Conservation (phyloP, 139 green algal genomes). For the Chlorella sp. region DNA sequence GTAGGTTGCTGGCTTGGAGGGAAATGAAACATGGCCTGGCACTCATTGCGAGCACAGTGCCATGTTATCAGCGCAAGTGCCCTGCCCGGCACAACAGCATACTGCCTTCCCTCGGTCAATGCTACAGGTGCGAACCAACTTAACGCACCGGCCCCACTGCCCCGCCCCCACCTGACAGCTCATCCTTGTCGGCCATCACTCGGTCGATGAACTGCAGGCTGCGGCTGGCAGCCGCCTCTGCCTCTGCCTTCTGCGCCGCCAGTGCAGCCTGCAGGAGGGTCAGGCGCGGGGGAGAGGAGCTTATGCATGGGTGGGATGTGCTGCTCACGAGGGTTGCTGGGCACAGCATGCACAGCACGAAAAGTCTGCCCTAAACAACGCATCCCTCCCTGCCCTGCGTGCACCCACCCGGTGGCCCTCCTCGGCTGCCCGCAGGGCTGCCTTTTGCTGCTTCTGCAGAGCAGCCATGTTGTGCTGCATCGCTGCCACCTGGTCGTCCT, state of each 20-base stretch:
- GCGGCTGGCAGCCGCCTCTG: constrained; percentile 31
- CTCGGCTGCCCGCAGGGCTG: not conserved
- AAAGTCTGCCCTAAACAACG: not conserved
- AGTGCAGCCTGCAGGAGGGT: constrained; percentile 8
- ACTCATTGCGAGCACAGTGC: too few relatives aligned
- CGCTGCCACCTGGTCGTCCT: constrained; percentile 16
- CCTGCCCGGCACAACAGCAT: too few relatives aligned
- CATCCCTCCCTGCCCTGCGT: not conserved
- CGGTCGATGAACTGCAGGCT: constrained; percentile 53
- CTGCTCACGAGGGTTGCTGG: not conserved
- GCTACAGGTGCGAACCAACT: too few relatives aligned
- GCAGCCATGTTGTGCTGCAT: not conserved
- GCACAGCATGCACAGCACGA: not conserved
- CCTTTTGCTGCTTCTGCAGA: not conserved
- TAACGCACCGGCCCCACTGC: too few relatives aligned
- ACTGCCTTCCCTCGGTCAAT: too few relatives aligned
- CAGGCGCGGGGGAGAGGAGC: not conserved
- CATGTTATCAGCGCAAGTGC: too few relatives aligned
- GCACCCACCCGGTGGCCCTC: not conserved
- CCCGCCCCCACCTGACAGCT: constrained; percentile 20
- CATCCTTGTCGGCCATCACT: constrained; percentile 55
- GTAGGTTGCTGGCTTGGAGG: too few relatives aligned
- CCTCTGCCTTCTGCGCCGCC: constrained; percentile 28
- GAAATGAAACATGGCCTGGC: too few relatives aligned
- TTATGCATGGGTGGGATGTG: not conserved